A percentile compares a stretch with the other conserved stretches of the same genome.
These are phyloP conservation scores for Syncephalastrum contaminatum DNA, from an alignment of 371 early-diverging fungal genomes.

Conservation along the genomic window DNA sequence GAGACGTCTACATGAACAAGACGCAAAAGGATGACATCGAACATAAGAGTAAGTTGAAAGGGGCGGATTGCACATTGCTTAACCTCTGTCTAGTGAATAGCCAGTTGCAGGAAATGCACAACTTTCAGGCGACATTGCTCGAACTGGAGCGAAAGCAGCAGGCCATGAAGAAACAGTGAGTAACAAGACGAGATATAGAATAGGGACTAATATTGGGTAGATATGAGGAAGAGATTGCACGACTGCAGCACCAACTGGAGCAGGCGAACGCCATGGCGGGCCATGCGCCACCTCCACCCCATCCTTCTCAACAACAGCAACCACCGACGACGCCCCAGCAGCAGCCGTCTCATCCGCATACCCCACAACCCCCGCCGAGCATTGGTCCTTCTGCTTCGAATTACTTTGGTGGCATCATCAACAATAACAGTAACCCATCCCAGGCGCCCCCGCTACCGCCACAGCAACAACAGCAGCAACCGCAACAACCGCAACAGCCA, in stretches of 20 bases:
- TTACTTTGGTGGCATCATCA: constrained; percentile 51
- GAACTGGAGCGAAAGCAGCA: constrained; percentile 84
- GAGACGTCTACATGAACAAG: constrained; percentile 77
- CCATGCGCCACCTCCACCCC: constrained; percentile 21
- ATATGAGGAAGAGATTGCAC: constrained; percentile 50
- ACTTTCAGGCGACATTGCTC: constrained; percentile 75
- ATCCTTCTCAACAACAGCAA: constrained; percentile 26
- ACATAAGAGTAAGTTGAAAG: constrained; percentile 76
- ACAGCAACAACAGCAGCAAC: constrained; percentile 14
- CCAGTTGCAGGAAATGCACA: constrained; percentile 79
- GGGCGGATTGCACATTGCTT: background rate
- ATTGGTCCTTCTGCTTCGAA: constrained; percentile 50
- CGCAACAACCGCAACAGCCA: constrained; percentile 9
- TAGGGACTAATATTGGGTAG: constrained; percentile 19
- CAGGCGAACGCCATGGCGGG: constrained; percentile 33
- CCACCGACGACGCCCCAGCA: constrained; percentile 19
- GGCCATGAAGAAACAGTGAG: constrained; percentile 72
- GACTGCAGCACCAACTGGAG: constrained; percentile 48
- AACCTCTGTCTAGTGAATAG: constrained; percentile 46
- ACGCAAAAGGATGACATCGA: constrained; percentile 89
- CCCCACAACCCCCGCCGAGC: constrained; percentile 40
- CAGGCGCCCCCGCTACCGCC: constrained; percentile 12
- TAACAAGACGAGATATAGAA: constrained; percentile 19
- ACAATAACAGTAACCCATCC: constrained; percentile 19
- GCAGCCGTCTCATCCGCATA: constrained; percentile 15